Percentiles rank a stretch among this genome's conserved stretches.
Evolutionary conservation across 2,329 filamentous ascomycete genomes (phyloP).

Genomic region (Cercospora zeina): DNA sequence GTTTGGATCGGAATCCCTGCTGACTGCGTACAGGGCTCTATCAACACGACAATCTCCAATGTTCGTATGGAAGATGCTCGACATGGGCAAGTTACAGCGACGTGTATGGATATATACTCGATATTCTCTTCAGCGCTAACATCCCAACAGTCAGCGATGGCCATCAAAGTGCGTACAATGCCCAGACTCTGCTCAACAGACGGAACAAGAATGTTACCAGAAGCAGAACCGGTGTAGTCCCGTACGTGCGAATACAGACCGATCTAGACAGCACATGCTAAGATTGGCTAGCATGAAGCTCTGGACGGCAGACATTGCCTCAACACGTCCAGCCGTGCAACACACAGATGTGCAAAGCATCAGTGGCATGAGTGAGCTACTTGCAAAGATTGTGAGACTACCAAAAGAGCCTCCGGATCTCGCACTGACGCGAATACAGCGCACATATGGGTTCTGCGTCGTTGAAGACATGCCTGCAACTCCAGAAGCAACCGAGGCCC

Average conservation of each 20-base stretch:
- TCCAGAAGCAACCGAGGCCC: conserved; percentile 69
- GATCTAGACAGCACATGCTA: not conserved
- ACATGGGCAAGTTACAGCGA: conserved; percentile 24
- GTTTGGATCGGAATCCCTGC: not conserved
- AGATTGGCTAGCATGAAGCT: conserved; percentile 13
- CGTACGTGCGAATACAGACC: conserved; percentile 8
- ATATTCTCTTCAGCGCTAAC: not conserved
- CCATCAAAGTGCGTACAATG: conserved; percentile 28
- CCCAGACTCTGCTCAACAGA: conserved; percentile 19
- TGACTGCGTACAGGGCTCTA: conserved; percentile 11
- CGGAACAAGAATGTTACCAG: conserved; percentile 18
- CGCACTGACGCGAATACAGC: conserved; percentile 29
- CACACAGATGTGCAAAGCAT: conserved; percentile 26
- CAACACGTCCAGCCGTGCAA: conserved; percentile 33
- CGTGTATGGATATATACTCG: conserved; percentile 21
- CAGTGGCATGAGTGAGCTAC: conserved; percentile 32
- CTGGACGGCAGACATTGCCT: conserved; percentile 34
- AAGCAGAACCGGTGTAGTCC: conserved; percentile 27
- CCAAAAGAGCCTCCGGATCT: not conserved
- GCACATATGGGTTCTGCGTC: conserved; percentile 72
- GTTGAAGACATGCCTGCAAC: conserved; percentile 68
- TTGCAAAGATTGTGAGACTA: conserved; percentile 30
- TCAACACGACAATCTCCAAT: conserved; percentile 24
- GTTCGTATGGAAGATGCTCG: conserved; percentile 10
- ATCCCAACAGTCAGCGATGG: conserved; percentile 27